These are phyloP conservation scores for Haplosporangium gracile DNA, from an alignment of 192 early-diverging fungal species.

Conservation along the genomic window DNA sequence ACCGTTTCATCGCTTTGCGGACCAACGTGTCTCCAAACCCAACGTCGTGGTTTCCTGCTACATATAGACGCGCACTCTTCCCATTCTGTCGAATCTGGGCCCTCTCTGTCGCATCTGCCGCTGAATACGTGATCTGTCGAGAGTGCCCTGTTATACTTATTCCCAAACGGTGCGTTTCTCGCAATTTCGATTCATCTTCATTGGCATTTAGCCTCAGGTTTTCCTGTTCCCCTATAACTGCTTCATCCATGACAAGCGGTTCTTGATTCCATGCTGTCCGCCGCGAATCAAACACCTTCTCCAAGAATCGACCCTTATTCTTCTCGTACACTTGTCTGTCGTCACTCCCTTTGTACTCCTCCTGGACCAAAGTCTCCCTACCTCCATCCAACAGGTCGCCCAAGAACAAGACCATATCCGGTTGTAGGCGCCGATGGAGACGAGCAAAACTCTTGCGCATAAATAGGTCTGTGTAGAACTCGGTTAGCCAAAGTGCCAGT, in stretches of 20 bases:
- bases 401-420: slow-evolving; percentile 76
- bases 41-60: slow-evolving; percentile 93
- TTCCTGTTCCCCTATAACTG: not conserved
- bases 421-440: slow-evolving; percentile 65
- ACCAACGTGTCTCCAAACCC: slow-evolving; percentile 77
- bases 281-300: not conserved
- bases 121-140: not conserved
- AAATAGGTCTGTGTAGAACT: slow-evolving; percentile 89
- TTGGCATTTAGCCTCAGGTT: not conserved
- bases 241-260: slow-evolving; percentile 1
- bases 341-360: not conserved
- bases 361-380: slow-evolving; percentile 63
- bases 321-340: slow-evolving; percentile 10
- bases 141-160: not conserved
- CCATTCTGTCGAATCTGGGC: slow-evolving; percentile 18
- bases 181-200: not conserved
- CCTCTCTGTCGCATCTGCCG: not conserved
- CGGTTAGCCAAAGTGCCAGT: slow-evolving; percentile 63
- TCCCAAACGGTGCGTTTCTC: slow-evolving; percentile 40
- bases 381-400: slow-evolving; percentile 90
- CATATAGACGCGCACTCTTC: slow-evolving; percentile 61
- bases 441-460: slow-evolving; percentile 81
- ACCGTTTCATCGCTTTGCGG: slow-evolving; percentile 51
- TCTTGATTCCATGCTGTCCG: not conserved
- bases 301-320: slow-evolving; percentile 23